phyloP scores from a whole-genome alignment of 2,329 filamentous ascomycete genomes.

The Dryadomyces sulphureus region DNA sequence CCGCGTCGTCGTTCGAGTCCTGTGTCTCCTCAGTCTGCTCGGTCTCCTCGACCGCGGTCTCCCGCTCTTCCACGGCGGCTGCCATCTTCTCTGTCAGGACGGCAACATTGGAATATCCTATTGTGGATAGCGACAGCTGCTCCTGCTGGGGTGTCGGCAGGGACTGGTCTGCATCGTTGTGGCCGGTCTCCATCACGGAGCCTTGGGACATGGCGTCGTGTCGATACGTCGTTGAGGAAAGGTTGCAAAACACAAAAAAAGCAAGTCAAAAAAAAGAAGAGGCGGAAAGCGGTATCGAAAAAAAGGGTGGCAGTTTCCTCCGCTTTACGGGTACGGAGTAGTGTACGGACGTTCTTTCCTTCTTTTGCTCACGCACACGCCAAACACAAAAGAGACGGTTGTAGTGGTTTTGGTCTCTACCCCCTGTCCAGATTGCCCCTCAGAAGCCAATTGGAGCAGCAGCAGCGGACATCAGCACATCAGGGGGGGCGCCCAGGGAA shows the following conservation, averaged over 20 bases:
- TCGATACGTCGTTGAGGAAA: no score
- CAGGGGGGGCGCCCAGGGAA: no score
- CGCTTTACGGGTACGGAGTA: no score
- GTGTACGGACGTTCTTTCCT: not conserved
- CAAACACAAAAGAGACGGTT: not conserved
- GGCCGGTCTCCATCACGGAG: not conserved
- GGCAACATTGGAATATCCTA: no score
- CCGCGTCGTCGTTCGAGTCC: not conserved
- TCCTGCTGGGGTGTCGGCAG: not conserved
- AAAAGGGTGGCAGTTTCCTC: no score
- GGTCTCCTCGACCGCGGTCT: not conserved
- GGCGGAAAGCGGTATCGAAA: no score
- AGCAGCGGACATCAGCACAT: not conserved
- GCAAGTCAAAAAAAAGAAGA: no score
- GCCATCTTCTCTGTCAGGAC: no score
- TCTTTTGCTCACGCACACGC: not conserved
- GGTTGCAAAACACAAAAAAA: no score
- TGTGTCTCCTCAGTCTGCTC: not conserved
- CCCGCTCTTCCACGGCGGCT: not conserved
- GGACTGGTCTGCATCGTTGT: not conserved
- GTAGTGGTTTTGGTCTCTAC: not conserved
- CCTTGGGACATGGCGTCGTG: not conserved
- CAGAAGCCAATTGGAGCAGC: not conserved
- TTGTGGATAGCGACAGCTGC: not conserved
- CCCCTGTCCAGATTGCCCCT: not conserved